Evolutionary conservation across 805 yeast genomes (phyloP).

Genomic region (Lipomyces chichibuensis): DNA sequence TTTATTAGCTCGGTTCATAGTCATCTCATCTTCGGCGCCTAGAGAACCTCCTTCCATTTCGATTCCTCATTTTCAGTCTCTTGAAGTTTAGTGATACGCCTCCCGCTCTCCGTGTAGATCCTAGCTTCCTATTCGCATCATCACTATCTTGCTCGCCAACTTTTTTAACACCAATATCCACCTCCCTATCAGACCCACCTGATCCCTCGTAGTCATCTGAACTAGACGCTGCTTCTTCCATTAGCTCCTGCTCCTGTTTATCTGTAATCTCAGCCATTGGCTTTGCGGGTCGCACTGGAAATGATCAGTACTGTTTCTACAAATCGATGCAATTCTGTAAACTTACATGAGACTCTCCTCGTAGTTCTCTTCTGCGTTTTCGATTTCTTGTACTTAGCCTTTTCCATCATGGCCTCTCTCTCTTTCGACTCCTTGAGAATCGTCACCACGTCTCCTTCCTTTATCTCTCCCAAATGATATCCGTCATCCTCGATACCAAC

Average conservation of each 20-base stretch:
- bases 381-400: background rate
- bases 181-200: background rate
- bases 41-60: background rate
- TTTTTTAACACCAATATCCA: background rate
- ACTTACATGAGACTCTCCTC: conserved; percentile 11
- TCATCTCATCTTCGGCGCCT: background rate
- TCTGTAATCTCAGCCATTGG: background rate
- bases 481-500: background rate
- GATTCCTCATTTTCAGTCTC: conserved; percentile 9
- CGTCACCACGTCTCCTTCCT: conserved; percentile 19
- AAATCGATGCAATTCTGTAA: background rate
- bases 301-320: background rate
- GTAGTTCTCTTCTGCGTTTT: conserved; percentile 30
- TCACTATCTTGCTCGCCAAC: background rate
- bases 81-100: conserved; percentile 7
- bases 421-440: conserved; percentile 7
- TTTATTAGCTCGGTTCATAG: too few relatives aligned
- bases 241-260: background rate
- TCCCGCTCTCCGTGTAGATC: background rate
- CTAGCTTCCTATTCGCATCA: background rate
- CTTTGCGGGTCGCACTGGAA: conserved; percentile 3
- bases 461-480: conserved; percentile 31
- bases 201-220: background rate
- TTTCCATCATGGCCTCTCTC: background rate
- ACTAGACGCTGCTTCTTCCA: background rate